Evolutionary conservation across 2,329 filamentous ascomycete species (phyloP), one percentile per base, ranked within the genome.

Genomic region (Aspergillus uvarum): DNA sequence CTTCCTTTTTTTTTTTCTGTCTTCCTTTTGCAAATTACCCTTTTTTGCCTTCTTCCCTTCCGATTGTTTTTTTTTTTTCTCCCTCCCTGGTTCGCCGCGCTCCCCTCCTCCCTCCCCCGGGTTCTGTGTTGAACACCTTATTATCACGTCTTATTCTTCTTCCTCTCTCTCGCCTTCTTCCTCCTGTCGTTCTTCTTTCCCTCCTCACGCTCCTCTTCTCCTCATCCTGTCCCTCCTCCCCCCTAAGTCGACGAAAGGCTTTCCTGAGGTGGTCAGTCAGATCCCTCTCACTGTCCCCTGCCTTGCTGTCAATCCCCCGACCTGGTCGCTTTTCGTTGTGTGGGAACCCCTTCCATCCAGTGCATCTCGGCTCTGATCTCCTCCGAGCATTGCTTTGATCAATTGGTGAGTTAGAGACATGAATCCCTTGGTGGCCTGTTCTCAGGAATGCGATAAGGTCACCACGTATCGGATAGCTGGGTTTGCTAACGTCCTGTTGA

Each of bases 61-160:
- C 51, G 24, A 42, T 57, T 59, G 32, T 59, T 55, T 56, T 54
- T 62, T 63, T 63, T 59, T 52, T 57, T 56, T 56, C 58, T 31
- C 44, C 48, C 21, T 50, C 38, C 16, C 38, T 44, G 38, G 16
- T 16, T 44, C 38, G 16, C 38, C 38, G 38, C 14, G 49, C 42
- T 57, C 31, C 48, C 58, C 35, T 50, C 26, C 19, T 51, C 53
- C 62, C 63, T 58, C 64, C 48, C 54, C 38, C 24, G 35, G 21
- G 35, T 44, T 56, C 53, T 60, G 31, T n/a, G 32, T 49, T 47
- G 35, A 57, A 51, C 55, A 31, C 31, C 24, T 55, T 26, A 47
- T 63, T 55, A 55, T 52, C 49, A 38, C 32, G 32, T 51, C 48
- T 53, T 60, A 52, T 61, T 60, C 59, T 57, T 54, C 47, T 47